These are phyloP conservation scores for Artomyces pyxidatus DNA, from an alignment of 768 basidiomycete genomes.

Conservation along the genomic window DNA sequence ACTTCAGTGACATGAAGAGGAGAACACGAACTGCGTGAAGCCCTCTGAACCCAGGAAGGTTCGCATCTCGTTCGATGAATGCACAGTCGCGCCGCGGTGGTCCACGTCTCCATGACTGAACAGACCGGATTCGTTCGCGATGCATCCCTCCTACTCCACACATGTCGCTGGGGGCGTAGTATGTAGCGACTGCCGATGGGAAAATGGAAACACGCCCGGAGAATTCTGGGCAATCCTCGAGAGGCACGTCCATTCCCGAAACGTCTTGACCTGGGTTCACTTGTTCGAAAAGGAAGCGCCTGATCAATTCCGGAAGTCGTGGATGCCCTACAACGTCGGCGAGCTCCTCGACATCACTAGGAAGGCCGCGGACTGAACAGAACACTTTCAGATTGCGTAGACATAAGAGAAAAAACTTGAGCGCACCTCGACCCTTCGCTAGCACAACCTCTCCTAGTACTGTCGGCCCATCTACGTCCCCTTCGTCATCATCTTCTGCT, in stretches of 20 bases:
- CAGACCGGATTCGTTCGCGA: constrained; percentile 17
- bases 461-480: too few species aligned
- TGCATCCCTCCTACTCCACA: constrained; percentile 22
- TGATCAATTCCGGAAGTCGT: background rate
- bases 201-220: constrained; percentile 8
- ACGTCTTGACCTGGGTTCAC: background rate
- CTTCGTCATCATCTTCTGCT: too few species aligned
- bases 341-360: too few species aligned
- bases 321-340: too few species aligned
- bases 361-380: too few species aligned
- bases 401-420: too few species aligned
- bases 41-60: constrained; percentile 13
- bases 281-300: constrained; percentile 13
- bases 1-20: constrained; percentile 20
- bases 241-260: background rate
- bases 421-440: too few species aligned
- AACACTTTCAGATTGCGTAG: too few species aligned
- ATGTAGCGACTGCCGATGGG: constrained; percentile 19
- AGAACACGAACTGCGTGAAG: constrained; percentile 13
- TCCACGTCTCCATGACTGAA: constrained; percentile 17
- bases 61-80: constrained; percentile 13
- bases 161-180: constrained; percentile 23
- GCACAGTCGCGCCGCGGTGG: constrained; percentile 16
- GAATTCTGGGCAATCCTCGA: background rate
- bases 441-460: too few species aligned